Evolutionary conservation across 768 basidiomycete species (phyloP).

Genomic region (Daedalea quercina): DNA sequence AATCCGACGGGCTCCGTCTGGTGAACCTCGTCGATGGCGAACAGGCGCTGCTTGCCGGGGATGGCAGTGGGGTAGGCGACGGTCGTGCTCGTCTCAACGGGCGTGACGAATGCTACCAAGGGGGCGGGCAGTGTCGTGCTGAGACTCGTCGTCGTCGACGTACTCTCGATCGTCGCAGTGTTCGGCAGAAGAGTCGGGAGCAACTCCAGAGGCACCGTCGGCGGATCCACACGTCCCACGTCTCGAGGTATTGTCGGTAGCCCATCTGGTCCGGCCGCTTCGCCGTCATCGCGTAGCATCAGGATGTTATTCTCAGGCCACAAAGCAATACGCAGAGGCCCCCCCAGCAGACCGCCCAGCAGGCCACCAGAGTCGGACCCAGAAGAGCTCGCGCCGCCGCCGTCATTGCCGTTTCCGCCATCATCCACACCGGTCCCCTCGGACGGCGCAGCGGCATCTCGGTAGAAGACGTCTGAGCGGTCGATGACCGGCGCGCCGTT

Average conservation of each 20-base stretch:
- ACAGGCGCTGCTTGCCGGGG: slow-evolving; percentile 5
- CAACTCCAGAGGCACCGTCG: not conserved
- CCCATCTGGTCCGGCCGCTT: not conserved
- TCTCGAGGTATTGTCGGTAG: not conserved
- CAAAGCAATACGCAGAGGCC: not conserved
- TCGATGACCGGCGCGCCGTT: slow-evolving; percentile 49
- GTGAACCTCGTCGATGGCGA: slow-evolving; percentile 3
- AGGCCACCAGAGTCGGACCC: slow-evolving; percentile 1
- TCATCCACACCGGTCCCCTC: slow-evolving; percentile 1
- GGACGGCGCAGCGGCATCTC: slow-evolving; percentile 26
- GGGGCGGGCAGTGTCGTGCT: not conserved
- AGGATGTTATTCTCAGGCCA: not conserved
- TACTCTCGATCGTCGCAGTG: not conserved
- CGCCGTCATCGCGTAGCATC: not conserved
- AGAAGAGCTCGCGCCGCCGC: not conserved
- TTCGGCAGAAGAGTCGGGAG: not conserved
- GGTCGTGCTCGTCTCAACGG: not conserved
- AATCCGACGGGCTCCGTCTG: slow-evolving; percentile 26
- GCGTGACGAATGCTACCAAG: not conserved
- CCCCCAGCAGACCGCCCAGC: slow-evolving; percentile 8
- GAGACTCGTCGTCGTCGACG: not conserved
- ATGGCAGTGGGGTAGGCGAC: not conserved
- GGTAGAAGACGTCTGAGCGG: slow-evolving; percentile 56
- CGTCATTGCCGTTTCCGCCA: not conserved
- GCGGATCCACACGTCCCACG: not conserved